Percentiles rank a stretch among this genome's conserved stretches.
phyloP scores from a whole-genome alignment of 2,329 filamentous ascomycete species.

The Cadophora gregata region DNA sequence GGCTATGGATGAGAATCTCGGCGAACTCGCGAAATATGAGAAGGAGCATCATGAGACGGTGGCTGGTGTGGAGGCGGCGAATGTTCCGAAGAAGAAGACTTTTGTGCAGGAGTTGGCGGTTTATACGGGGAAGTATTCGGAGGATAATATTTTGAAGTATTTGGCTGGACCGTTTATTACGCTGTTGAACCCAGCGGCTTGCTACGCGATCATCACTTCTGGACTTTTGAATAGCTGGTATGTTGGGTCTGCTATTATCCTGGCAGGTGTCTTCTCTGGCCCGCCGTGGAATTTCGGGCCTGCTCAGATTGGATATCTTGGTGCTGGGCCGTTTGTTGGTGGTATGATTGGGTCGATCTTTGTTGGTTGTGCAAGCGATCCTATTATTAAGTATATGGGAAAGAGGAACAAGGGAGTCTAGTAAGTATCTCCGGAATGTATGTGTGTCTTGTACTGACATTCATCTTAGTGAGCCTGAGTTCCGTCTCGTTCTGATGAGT shows the following conservation, averaged over 20 bases:
- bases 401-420: slow-evolving; percentile 20
- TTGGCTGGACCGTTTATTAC: slow-evolving; percentile 21
- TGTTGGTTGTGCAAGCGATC: slow-evolving; percentile 45
- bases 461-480: slow-evolving; percentile 51
- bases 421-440: background rate
- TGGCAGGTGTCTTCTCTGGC: slow-evolving; percentile 54
- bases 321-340: slow-evolving; percentile 49
- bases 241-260: slow-evolving; percentile 50
- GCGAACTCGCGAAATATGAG: slow-evolving; percentile 18
- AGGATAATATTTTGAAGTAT: slow-evolving; percentile 22
- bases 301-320: slow-evolving; percentile 51
- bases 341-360: slow-evolving; percentile 45
- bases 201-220: slow-evolving; percentile 56
- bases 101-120: slow-evolving; percentile 22
- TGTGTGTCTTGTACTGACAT: background rate
- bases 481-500: slow-evolving; percentile 50
- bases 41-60: slow-evolving; percentile 12
- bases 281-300: slow-evolving; percentile 52
- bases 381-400: slow-evolving; percentile 38
- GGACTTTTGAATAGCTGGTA: slow-evolving; percentile 51
- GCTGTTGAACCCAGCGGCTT: slow-evolving; percentile 49
- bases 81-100: slow-evolving; percentile 20
- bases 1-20: slow-evolving; percentile 16
- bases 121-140: slow-evolving; percentile 14
- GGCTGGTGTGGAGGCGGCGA: background rate